Base-by-base conservation (phyloP, 2,329 filamentous ascomycete species). In the Talaromyces atroroseus region DNA sequence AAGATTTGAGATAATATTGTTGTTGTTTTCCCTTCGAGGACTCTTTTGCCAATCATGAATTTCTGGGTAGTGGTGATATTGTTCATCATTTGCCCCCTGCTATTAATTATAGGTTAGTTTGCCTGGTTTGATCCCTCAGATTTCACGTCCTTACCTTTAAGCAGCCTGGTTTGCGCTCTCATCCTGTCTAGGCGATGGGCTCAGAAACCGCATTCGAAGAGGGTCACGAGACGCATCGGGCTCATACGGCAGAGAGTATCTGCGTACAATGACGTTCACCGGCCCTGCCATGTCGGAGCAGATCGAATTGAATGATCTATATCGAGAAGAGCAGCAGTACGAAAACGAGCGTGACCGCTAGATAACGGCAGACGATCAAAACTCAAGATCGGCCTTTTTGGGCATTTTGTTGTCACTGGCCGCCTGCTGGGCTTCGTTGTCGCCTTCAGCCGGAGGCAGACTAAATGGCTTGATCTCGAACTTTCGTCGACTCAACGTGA, bases 391-490 rank as follows among this genome's bases (percentile, higher is more conserved):
- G 56, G 80, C 78, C 64, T 89, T 90, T 52, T 79, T 80, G 2
- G 80, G 78, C 61, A 80, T 81, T 60, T 71, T 73, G 50, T 67
- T 67, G 59, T 67, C 60, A 18, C 47, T 32, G 44, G 65, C 71
- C 12, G 74, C 76, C 58, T 80, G 77, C 66, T 85, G 82, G 14
- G 80, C 83, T 64, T 84, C 82, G 45, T 75, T 81, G 62, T 91
- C 90, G 1, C 88, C 90, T 54, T 91, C 89, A 42, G 92, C 78
- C 0, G 94, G 94, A 24, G 94, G 94, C 45, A 99, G 77, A 68
- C 88, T 94, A 72, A 91, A 96, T 0, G 91, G 90, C 65, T 87
- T 89, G 61, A 99, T 90, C 40, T 90, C 82, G 62, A 99, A 84
- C 52, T 90, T 92, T 64, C 82, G 86, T 65, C 90, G 81, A 70